Evolutionary conservation across 2,329 filamentous ascomycete genomes (phyloP).

Genomic region (Calonectria leucothoes): DNA sequence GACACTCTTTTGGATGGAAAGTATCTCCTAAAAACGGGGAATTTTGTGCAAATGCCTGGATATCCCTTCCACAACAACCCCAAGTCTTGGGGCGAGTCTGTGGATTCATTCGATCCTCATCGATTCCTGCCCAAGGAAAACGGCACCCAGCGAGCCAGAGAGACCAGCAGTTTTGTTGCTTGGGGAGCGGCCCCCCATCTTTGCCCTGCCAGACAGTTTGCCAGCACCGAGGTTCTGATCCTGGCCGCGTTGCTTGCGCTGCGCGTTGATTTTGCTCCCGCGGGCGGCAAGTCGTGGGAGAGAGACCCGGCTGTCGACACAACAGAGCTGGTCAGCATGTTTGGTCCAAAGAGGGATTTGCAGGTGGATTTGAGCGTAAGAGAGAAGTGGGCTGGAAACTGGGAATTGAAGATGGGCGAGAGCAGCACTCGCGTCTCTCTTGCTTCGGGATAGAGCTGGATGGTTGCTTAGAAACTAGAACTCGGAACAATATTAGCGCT

Average conservation of each 20-base stretch:
- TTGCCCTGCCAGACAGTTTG: conserved; percentile 45
- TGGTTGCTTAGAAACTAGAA: not conserved
- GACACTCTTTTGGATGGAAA: conserved; percentile 49
- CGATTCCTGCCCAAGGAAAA: conserved; percentile 27
- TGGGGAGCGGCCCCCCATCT: conserved; percentile 45
- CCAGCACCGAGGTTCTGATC: conserved; percentile 42
- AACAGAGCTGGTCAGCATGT: conserved; percentile 21
- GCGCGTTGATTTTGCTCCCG: conserved; percentile 7
- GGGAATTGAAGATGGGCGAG: conserved; percentile 39
- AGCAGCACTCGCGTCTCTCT: conserved; percentile 38
- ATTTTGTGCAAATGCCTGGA: conserved; percentile 49
- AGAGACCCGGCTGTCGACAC: conserved; percentile 14
- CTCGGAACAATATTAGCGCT: too few species aligned
- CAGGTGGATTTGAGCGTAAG: conserved; percentile 23
- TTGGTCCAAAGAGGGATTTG: conserved; percentile 28
- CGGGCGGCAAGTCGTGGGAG: conserved; percentile 2
- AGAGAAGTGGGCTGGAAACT: conserved; percentile 26
- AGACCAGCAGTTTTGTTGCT: conserved; percentile 46
- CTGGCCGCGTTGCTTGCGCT: conserved; percentile 26
- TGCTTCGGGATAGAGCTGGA: conserved; percentile 31
- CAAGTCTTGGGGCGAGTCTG: conserved; percentile 48
- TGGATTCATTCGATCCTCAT: conserved; percentile 30
- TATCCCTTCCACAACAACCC: conserved; percentile 44
- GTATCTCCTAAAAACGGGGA: conserved; percentile 51
- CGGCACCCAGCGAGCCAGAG: conserved; percentile 31